phyloP scores from a whole-genome alignment of 2,329 filamentous ascomycete genomes.

The Epichloe aotearoae region DNA sequence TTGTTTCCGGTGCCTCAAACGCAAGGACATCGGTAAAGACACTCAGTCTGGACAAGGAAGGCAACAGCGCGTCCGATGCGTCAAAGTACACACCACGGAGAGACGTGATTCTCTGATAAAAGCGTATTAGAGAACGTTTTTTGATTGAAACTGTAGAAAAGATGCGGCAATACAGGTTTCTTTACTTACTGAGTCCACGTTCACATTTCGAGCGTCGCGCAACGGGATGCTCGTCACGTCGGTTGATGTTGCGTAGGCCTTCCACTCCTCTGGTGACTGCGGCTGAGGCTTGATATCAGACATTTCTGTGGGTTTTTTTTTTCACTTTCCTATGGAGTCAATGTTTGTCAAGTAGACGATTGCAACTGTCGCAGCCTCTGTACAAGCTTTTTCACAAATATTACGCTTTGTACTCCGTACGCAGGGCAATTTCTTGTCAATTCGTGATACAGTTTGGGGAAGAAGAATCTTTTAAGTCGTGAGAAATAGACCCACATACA shows the following conservation, averaged over 20 bases:
- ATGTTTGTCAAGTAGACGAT: neutral
- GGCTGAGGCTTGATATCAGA: neutral
- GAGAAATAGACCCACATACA: too few relatives aligned
- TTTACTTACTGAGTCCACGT: neutral
- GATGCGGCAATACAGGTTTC: too few relatives aligned
- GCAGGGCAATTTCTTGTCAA: too few relatives aligned
- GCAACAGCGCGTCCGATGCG: neutral
- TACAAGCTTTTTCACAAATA: too few relatives aligned
- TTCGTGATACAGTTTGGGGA: too few relatives aligned
- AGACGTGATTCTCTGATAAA: neutral
- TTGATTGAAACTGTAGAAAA: too few relatives aligned
- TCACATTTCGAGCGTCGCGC: neutral
- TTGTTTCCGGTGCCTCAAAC: neutral
- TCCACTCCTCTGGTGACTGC: neutral
- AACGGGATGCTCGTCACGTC: neutral
- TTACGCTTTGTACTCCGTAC: too few relatives aligned
- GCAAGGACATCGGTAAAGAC: neutral
- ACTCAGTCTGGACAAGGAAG: neutral
- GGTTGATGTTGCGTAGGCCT: neutral
- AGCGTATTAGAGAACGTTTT: too few relatives aligned
- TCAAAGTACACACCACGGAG: neutral
- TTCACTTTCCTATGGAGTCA: too few relatives aligned
- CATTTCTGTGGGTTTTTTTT: neutral
- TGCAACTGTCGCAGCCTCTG: too few relatives aligned
- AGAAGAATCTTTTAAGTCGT: too few relatives aligned